phyloP scores from a whole-genome alignment of 768 basidiomycete species.

The Clitopilus hobsonii region DNA sequence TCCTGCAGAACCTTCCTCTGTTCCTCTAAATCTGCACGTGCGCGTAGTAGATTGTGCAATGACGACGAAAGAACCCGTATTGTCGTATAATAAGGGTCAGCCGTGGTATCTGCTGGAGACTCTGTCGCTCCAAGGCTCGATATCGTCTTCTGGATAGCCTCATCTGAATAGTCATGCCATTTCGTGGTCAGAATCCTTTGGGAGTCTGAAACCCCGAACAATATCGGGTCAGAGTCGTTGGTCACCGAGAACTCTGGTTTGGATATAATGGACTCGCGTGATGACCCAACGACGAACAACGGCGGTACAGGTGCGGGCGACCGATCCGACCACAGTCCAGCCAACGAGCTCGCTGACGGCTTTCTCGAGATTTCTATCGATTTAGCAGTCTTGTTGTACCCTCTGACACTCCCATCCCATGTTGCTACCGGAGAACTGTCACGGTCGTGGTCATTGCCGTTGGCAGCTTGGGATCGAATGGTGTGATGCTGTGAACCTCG shows the following conservation, averaged over 20 bases:
- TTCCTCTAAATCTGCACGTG: conserved; percentile 61
- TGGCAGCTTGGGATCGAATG: neutral
- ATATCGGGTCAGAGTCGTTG: conserved; percentile 28
- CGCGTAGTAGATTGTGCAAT: conserved; percentile 51
- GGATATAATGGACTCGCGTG: conserved; percentile 20
- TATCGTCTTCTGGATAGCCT: conserved; percentile 63
- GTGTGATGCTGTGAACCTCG: neutral
- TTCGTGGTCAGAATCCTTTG: conserved; percentile 56
- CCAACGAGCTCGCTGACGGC: conserved; percentile 29
- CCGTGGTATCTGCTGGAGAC: conserved; percentile 39
- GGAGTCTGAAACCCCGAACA: conserved; percentile 24
- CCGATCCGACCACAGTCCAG: conserved; percentile 36
- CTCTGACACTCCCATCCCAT: conserved; percentile 53
- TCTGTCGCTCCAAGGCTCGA: conserved; percentile 41
- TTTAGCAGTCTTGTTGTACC: conserved; percentile 35
- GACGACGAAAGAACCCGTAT: conserved; percentile 69
- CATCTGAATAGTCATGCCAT: conserved; percentile 80
- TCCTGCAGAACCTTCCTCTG: conserved; percentile 46
- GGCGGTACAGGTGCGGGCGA: conserved; percentile 21
- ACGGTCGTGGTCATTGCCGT: conserved; percentile 17
- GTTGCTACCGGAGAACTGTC: conserved; percentile 28
- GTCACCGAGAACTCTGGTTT: conserved; percentile 28
- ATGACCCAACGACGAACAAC: conserved; percentile 39
- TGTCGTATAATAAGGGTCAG: conserved; percentile 61
- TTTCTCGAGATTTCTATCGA: conserved; percentile 10